Evolutionary conservation across 164 flowering plant species (phyloP).

Genomic region (Stephania cephalantha): DNA sequence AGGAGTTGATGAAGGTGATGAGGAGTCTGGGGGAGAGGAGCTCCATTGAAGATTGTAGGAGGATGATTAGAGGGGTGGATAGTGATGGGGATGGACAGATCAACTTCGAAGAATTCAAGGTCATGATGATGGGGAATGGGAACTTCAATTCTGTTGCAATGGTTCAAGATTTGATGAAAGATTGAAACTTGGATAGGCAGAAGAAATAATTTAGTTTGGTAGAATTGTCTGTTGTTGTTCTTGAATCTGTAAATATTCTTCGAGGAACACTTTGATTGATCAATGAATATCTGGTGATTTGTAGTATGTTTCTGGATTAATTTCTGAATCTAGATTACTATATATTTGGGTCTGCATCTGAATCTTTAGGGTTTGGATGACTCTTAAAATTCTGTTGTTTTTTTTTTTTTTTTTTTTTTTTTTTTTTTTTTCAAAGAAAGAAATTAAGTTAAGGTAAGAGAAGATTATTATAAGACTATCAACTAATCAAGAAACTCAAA

Average conservation of each 20-base stretch:
- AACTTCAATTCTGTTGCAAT: no score
- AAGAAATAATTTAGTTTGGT: no score
- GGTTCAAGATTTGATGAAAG: no score
- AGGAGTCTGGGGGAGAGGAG: slow-evolving; percentile 53
- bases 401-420: no score
- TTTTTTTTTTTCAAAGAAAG: no score
- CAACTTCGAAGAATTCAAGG: slow-evolving; percentile 64
- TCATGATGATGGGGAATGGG: slow-evolving; percentile 39
- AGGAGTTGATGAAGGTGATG: slow-evolving; percentile 58
- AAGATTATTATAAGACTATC: no score
- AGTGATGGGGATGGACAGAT: slow-evolving; percentile 59
- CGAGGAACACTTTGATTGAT: not conserved
- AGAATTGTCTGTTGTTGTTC: not conserved
- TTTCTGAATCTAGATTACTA: not conserved
- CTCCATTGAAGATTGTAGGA: slow-evolving; percentile 54
- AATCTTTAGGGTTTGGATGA: no score
- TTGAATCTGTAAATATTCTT: not conserved
- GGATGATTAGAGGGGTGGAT: slow-evolving; percentile 70
- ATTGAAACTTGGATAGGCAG: no score
- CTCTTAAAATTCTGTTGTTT: no score
- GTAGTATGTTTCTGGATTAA: not conserved
- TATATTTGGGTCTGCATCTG: no score
- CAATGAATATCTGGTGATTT: not conserved
- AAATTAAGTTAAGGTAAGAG: no score
- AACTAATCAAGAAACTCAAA: no score